phyloP scores from a whole-genome alignment of 768 basidiomycete genomes.

The Panellus pusillus region DNA sequence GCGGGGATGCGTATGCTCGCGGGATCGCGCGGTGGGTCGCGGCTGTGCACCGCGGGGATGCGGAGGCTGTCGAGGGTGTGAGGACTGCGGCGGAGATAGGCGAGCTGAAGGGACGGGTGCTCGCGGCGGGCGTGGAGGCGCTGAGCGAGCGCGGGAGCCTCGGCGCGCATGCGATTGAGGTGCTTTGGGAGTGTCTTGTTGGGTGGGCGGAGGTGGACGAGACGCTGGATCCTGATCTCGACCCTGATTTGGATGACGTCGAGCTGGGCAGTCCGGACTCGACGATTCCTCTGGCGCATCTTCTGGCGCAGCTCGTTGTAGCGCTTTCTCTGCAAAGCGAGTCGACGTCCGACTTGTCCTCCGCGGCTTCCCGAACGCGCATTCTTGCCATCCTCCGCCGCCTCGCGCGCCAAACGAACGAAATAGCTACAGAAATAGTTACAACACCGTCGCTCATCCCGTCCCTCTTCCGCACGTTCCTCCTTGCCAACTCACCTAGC shows the following conservation, averaged over 20 bases:
- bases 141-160: constrained; percentile 65
- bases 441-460: constrained; percentile 52
- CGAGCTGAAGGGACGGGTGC: constrained; percentile 58
- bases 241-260: constrained; percentile 40
- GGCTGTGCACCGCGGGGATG: constrained; percentile 32
- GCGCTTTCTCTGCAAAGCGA: constrained; percentile 37
- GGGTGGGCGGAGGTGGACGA: constrained; percentile 43
- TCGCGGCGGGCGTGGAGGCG: constrained; percentile 68
- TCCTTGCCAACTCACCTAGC: constrained; percentile 47
- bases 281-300: constrained; percentile 39
- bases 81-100: constrained; percentile 40
- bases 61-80: constrained; percentile 32
- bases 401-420: constrained; percentile 59
- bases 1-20: constrained; percentile 76
- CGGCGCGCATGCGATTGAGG: constrained; percentile 66
- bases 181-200: constrained; percentile 71
- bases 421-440: constrained; percentile 50
- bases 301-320: constrained; percentile 53
- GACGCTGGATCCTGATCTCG: constrained; percentile 32
- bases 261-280: constrained; percentile 44
- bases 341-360: constrained; percentile 30
- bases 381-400: constrained; percentile 61
- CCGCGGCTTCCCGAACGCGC: constrained; percentile 51
- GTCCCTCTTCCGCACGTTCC: constrained; percentile 53
- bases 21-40: constrained; percentile 46